Evolutionary conservation across 1,284 basidiomycete genomes (phyloP).

Genomic region (Cutaneotrichosporon arboriforme): DNA sequence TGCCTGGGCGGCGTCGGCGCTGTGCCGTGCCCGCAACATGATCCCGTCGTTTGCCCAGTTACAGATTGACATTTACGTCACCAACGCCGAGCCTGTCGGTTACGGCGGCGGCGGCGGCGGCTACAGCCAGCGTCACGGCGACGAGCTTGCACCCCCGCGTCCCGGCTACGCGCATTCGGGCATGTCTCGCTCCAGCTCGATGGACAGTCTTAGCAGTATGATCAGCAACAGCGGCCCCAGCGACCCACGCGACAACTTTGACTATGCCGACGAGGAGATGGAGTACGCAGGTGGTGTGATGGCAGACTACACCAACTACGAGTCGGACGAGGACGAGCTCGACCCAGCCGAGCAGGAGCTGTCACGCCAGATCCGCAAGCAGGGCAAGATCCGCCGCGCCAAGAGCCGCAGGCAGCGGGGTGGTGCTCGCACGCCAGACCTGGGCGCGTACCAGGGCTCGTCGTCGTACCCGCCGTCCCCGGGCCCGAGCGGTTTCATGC

Average conservation of each 20-base stretch:
- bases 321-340: slow-evolving; percentile 69
- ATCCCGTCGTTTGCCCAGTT: slow-evolving; percentile 56
- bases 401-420: slow-evolving; percentile 45
- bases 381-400: slow-evolving; percentile 64
- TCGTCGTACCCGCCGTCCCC: slow-evolving; percentile 2
- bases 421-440: background rate
- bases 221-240: slow-evolving; percentile 24
- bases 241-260: slow-evolving; percentile 52
- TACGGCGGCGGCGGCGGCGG: background rate
- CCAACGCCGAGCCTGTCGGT: slow-evolving; percentile 49
- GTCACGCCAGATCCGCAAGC: slow-evolving; percentile 58
- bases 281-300: slow-evolving; percentile 7
- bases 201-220: slow-evolving; percentile 35
- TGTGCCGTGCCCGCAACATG: slow-evolving; percentile 64
- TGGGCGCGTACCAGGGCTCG: background rate
- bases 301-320: slow-evolving; percentile 73
- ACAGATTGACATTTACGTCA: slow-evolving; percentile 75
- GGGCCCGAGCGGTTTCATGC: no score
- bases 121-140: background rate
- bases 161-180: slow-evolving; percentile 46
- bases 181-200: slow-evolving; percentile 35
- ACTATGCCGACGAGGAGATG: slow-evolving; percentile 27
- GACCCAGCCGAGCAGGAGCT: slow-evolving; percentile 63
- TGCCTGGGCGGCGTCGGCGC: slow-evolving; percentile 69
- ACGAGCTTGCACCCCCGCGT: slow-evolving; percentile 45